Conservation (phyloP, 2,329 filamentous ascomycete species). For the Nectriaceae sp. region DNA sequence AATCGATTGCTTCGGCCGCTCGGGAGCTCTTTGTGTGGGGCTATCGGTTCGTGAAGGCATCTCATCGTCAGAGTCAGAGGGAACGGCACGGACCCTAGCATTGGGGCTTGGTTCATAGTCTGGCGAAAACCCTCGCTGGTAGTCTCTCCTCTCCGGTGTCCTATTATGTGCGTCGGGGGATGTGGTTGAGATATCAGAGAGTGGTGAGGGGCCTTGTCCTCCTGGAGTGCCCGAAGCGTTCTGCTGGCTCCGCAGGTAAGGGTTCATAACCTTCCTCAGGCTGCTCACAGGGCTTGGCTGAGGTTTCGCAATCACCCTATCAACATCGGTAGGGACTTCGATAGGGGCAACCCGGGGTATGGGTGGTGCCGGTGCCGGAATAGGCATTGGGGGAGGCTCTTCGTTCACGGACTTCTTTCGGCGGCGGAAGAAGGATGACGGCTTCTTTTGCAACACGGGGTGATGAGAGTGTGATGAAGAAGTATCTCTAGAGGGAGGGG, state of each 20-base stretch:
- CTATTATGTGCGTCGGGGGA: constrained; percentile 16
- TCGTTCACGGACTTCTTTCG: constrained; percentile 89
- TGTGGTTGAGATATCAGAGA: constrained; percentile 28
- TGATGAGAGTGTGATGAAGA: constrained; percentile 47
- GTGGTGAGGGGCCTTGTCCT: constrained; percentile 27
- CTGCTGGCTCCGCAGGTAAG: constrained; percentile 60
- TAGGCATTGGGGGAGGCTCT: constrained; percentile 61
- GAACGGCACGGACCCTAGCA: constrained; percentile 69
- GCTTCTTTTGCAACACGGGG: constrained; percentile 77
- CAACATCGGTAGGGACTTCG: constrained; percentile 33
- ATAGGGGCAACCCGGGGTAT: constrained; percentile 39
- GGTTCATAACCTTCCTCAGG: constrained; percentile 83
- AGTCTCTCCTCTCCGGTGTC: constrained; percentile 31
- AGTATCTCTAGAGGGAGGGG: constrained; percentile 52
- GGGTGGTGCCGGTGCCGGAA: constrained; percentile 44
- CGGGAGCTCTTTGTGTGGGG: constrained; percentile 36
- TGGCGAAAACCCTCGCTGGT: constrained; percentile 67
- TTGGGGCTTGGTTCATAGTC: constrained; percentile 73
- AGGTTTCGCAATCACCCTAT: constrained; percentile 33
- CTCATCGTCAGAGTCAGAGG: constrained; percentile 43
- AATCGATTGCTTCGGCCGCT: constrained; percentile 29
- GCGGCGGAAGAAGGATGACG: constrained; percentile 90
- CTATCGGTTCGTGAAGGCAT: constrained; percentile 29
- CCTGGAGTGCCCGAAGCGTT: constrained; percentile 25
- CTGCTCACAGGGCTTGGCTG: constrained; percentile 73